phyloP scores from a whole-genome alignment of 1,284 basidiomycete species.

The Trichosporon sp. region DNA sequence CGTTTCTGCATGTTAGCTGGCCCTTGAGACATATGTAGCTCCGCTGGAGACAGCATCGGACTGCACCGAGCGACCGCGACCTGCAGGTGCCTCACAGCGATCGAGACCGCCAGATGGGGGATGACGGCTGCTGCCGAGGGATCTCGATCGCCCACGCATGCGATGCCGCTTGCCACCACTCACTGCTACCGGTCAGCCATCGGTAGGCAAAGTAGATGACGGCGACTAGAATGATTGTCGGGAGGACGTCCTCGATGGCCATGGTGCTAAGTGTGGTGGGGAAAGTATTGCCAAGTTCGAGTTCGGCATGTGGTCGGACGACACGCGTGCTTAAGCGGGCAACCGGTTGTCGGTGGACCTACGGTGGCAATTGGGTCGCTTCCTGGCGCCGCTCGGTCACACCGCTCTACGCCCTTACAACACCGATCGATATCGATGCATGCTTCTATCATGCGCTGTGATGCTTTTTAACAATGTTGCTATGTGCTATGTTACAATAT shows the following conservation, averaged over 20 bases:
- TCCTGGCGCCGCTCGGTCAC: constrained; percentile 6
- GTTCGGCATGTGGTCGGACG: constrained; percentile 14
- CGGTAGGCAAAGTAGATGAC: constrained; percentile 46
- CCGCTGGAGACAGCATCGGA: not conserved
- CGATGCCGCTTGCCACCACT: constrained; percentile 21
- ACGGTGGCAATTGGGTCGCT: constrained; percentile 4
- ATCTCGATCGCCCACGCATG: not conserved
- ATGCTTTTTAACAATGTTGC: not conserved
- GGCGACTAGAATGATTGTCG: constrained; percentile 47
- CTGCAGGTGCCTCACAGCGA: not conserved
- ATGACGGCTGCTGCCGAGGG: not conserved
- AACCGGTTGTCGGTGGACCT: not conserved
- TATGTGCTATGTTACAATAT: not conserved
- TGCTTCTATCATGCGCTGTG: not conserved
- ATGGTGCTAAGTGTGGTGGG: constrained; percentile 27
- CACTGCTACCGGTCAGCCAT: constrained; percentile 45
- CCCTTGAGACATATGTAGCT: not conserved
- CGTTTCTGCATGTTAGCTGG: constrained; percentile 26
- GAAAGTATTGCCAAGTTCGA: constrained; percentile 10
- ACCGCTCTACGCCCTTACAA: not conserved
- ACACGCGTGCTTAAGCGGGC: constrained; percentile 16
- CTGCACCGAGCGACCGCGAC: not conserved
- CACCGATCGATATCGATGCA: not conserved
- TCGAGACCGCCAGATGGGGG: not conserved
- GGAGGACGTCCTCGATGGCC: constrained; percentile 49